A percentile compares a stretch with the other conserved stretches of the same genome.
phyloP scores from a whole-genome alignment of 1,284 basidiomycete genomes.

The Tremellales sp. region DNA sequence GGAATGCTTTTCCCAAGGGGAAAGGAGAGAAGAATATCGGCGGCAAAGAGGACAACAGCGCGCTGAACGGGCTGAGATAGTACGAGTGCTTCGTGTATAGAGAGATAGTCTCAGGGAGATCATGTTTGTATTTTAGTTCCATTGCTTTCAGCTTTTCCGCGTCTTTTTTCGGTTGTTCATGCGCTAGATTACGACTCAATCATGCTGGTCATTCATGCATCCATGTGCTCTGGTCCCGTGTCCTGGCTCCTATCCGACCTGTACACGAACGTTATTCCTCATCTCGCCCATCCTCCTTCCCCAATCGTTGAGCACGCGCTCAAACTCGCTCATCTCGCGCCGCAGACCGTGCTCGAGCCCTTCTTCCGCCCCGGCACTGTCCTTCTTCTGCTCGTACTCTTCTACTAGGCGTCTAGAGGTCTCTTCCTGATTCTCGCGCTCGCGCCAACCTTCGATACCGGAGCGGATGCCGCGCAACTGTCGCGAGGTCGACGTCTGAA shows the following conservation, averaged over 20 bases:
- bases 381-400: slow-evolving; percentile 9
- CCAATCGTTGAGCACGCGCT: slow-evolving; percentile 7
- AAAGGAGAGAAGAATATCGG: slow-evolving; percentile 49
- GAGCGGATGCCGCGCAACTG: slow-evolving; percentile 15
- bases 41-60: too few relatives aligned
- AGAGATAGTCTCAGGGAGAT: too few relatives aligned
- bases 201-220: too few relatives aligned
- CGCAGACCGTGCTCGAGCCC: background rate
- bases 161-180: too few relatives aligned
- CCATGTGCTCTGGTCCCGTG: too few relatives aligned
- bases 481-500: slow-evolving; percentile 9
- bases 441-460: slow-evolving; percentile 8
- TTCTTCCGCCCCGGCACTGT: background rate
- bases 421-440: slow-evolving; percentile 12
- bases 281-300: slow-evolving; percentile 4
- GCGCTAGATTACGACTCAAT: too few relatives aligned
- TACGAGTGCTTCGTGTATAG: too few relatives aligned
- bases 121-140: too few relatives aligned
- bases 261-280: too few relatives aligned
- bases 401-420: slow-evolving; percentile 8
- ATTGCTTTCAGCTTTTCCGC: too few relatives aligned
- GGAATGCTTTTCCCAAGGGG: slow-evolving; percentile 83
- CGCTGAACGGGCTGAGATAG: too few relatives aligned
- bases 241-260: too few relatives aligned
- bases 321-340: slow-evolving; percentile 9